Conservation (phyloP, 2,329 filamentous ascomycete genomes). For the Exophiala bonariae region DNA sequence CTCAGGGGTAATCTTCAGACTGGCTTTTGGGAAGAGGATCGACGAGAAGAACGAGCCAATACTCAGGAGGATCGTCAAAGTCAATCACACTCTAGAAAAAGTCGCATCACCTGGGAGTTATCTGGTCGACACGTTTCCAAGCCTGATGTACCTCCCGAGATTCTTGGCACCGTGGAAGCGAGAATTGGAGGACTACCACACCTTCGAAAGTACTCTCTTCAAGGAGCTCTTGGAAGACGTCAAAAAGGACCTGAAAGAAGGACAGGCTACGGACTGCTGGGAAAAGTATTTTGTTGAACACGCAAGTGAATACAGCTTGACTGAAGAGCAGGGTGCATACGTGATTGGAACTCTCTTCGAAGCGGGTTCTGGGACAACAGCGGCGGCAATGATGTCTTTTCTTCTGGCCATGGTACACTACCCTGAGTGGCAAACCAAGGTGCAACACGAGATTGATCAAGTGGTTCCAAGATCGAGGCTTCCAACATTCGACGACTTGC, state of each 20-base stretch:
- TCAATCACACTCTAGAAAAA: conserved; percentile 38
- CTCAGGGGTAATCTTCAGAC: conserved; percentile 37
- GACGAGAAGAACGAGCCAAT: conserved; percentile 35
- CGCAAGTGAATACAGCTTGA: conserved; percentile 27
- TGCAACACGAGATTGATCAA: conserved; percentile 37
- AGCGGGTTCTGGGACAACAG: conserved; percentile 34
- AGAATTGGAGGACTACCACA: conserved; percentile 29
- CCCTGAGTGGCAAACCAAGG: conserved; percentile 22
- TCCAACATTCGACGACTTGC: conserved; percentile 39
- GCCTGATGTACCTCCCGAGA: conserved; percentile 30
- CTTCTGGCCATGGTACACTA: conserved; percentile 32
- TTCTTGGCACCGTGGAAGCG: conserved; percentile 34
- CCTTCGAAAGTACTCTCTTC: conserved; percentile 31
- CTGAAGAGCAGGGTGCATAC: conserved; percentile 32
- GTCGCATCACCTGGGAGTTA: conserved; percentile 39
- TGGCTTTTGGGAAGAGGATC: conserved; percentile 38
- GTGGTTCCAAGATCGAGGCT: conserved; percentile 31
- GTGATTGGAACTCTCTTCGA: conserved; percentile 34
- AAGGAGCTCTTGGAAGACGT: conserved; percentile 34
- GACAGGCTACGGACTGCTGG: conserved; percentile 24
- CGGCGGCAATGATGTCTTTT: conserved; percentile 33
- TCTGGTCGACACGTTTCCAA: conserved; percentile 35
- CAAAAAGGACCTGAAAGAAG: conserved; percentile 22
- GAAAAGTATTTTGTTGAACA: conserved; percentile 28
- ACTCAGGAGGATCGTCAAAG: conserved; percentile 33